A percentile compares a stretch with the other conserved stretches of the same genome.
Conservation (phyloP, 1,284 basidiomycete genomes). For the Anthracocystis walkeri region DNA sequence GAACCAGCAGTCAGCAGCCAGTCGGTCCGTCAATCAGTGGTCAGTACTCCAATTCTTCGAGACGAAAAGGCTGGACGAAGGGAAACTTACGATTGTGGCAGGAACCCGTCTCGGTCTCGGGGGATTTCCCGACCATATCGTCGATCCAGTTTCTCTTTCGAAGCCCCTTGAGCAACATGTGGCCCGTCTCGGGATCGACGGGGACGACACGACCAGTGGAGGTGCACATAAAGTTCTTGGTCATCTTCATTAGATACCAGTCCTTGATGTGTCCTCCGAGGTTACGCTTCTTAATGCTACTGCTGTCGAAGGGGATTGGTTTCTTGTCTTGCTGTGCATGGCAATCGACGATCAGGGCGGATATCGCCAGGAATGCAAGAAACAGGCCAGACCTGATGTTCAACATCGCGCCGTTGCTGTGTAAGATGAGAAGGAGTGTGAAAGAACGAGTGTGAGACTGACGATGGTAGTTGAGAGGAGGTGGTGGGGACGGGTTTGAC, state of each 20-base stretch:
- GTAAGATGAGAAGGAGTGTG: no score
- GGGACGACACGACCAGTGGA: constrained; percentile 30
- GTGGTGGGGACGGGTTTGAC: background rate
- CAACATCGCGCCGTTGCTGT: background rate
- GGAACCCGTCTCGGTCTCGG: constrained; percentile 22
- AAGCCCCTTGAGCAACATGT: constrained; percentile 33
- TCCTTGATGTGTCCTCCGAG: constrained; percentile 40
- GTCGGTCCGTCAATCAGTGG: no score
- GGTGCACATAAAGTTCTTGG: constrained; percentile 47
- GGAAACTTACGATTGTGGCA: constrained; percentile 31
- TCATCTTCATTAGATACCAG: constrained; percentile 27
- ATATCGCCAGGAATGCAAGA: background rate
- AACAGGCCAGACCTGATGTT: background rate
- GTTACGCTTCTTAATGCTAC: constrained; percentile 25
- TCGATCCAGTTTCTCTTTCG: constrained; percentile 29
- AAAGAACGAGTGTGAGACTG: constrained; percentile 3
- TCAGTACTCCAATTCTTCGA: background rate
- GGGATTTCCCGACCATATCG: constrained; percentile 11
- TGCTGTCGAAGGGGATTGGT: constrained; percentile 8
- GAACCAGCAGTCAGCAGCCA: no score
- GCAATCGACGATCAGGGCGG: background rate
- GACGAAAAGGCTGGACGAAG: background rate
- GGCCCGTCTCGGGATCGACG: constrained; percentile 42
- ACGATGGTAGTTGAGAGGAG: background rate
- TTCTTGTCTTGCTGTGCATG: constrained; percentile 6